Evolutionary conservation across 345 rosid genomes (phyloP).

Genomic region (Hevea brasiliensis): DNA sequence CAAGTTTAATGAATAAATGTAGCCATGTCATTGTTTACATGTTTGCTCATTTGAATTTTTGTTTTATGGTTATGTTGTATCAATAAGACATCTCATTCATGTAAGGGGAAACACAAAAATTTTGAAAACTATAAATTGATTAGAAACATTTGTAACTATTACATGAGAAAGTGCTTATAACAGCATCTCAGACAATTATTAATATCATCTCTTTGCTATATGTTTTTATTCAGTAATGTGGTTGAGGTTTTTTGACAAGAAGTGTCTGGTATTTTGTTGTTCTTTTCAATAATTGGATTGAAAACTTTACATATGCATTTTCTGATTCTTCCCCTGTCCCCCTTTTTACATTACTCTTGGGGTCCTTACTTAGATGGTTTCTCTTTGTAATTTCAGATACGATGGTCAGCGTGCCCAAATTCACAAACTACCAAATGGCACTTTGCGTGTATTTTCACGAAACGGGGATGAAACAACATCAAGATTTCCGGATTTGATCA

Average conservation of each 20-base stretch:
- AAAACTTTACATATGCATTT: background rate
- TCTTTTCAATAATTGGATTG: conserved; percentile 6
- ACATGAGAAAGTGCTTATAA: background rate
- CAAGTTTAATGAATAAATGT: background rate
- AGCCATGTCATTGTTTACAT: no score
- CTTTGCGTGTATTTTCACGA: conserved; percentile 69
- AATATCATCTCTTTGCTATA: background rate
- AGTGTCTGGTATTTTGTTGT: background rate
- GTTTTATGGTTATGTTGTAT: background rate
- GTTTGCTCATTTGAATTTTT: background rate
- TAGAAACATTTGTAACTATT: background rate
- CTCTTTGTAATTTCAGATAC: conserved; percentile 50
- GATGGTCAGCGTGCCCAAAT: conserved; percentile 97
- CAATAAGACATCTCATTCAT: background rate
- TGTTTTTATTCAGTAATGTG: background rate
- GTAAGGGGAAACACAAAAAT: background rate
- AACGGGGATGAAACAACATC: conserved; percentile 87
- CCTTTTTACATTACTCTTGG: conserved; percentile 6
- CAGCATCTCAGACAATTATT: background rate
- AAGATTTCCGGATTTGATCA: conserved; percentile 74
- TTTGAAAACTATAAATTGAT: background rate
- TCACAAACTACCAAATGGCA: conserved; percentile 62
- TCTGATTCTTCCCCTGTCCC: background rate
- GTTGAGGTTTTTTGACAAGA: background rate
- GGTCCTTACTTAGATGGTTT: conserved; percentile 12